Conservation (phyloP, 345 rosid species). For the Erucastrum elatum region DNA sequence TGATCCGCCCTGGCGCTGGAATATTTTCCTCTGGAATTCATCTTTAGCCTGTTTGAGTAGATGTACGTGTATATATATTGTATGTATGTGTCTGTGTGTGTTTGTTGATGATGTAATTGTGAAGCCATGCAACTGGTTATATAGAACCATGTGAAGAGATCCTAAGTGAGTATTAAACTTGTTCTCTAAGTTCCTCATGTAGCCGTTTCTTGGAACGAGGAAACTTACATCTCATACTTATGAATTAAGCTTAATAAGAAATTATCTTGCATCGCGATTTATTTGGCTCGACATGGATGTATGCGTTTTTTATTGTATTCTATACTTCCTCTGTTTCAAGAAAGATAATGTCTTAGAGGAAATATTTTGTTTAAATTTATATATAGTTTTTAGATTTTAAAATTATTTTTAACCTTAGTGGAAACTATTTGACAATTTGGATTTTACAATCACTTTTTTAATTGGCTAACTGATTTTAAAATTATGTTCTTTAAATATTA, state of each 20-base stretch:
- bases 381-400: too few relatives aligned
- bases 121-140: not conserved
- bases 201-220: not conserved
- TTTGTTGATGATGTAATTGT: not conserved
- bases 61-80: not conserved
- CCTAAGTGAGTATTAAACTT: not conserved
- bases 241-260: not conserved
- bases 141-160: not conserved
- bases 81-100: not conserved
- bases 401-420: too few relatives aligned
- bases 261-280: not conserved
- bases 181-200: not conserved
- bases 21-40: conserved; percentile 26
- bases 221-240: not conserved
- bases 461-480: too few relatives aligned
- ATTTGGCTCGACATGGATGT: too few relatives aligned
- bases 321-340: too few relatives aligned
- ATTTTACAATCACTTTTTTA: too few relatives aligned
- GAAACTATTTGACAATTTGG: too few relatives aligned
- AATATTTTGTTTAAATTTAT: too few relatives aligned
- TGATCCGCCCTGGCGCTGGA: not conserved
- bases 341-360: too few relatives aligned
- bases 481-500: too few relatives aligned
- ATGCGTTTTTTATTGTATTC: too few relatives aligned
- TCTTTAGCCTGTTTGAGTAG: conserved; percentile 1